Evolutionary conservation across 2,329 filamentous ascomycete species (phyloP).

Genomic region (Colletotrichum sp.): DNA sequence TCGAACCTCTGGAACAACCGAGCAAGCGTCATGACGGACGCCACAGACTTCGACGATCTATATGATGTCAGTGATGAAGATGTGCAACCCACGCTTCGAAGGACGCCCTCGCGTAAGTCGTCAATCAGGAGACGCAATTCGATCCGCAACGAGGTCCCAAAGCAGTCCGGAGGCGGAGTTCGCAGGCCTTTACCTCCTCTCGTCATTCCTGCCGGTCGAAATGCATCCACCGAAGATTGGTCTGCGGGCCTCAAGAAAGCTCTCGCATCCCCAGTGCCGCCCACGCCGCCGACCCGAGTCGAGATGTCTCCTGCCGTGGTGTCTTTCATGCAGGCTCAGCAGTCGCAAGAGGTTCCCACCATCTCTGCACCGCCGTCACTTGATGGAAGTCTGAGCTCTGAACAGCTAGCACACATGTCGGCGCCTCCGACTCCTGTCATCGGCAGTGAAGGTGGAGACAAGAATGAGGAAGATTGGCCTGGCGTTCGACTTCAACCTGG

Average conservation of each 20-base stretch:
- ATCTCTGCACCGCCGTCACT: conserved; percentile 85
- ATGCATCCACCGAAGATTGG: conserved; percentile 43
- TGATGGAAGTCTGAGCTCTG: conserved; percentile 86
- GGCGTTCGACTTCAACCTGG: conserved; percentile 79
- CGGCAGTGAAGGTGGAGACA: conserved; percentile 56
- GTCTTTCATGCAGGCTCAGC: conserved; percentile 70
- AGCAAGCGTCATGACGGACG: conserved; percentile 66
- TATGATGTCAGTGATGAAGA: conserved; percentile 89
- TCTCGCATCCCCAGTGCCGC: conserved; percentile 62
- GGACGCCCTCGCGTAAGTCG: conserved; percentile 28
- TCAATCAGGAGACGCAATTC: conserved; percentile 50
- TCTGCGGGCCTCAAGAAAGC: conserved; percentile 53
- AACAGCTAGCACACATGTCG: conserved; percentile 83
- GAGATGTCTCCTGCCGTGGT: conserved; percentile 79
- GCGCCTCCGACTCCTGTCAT: conserved; percentile 85
- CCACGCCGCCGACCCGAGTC: conserved; percentile 70
- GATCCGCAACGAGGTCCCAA: conserved; percentile 13
- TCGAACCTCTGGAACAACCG: conserved; percentile 68
- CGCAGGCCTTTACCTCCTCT: conserved; percentile 51
- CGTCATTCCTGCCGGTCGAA: conserved; percentile 52
- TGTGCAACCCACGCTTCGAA: conserved; percentile 33
- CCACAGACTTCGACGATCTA: conserved; percentile 82
- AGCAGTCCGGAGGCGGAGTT: conserved; percentile 34
- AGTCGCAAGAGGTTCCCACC: conserved; percentile 70
- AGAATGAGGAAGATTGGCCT: conserved; percentile 70